Percentiles rank a stretch among this genome's conserved stretches.
Evolutionary conservation across 2,329 filamentous ascomycete species (phyloP).

Genomic region (Stemphylium beticola): DNA sequence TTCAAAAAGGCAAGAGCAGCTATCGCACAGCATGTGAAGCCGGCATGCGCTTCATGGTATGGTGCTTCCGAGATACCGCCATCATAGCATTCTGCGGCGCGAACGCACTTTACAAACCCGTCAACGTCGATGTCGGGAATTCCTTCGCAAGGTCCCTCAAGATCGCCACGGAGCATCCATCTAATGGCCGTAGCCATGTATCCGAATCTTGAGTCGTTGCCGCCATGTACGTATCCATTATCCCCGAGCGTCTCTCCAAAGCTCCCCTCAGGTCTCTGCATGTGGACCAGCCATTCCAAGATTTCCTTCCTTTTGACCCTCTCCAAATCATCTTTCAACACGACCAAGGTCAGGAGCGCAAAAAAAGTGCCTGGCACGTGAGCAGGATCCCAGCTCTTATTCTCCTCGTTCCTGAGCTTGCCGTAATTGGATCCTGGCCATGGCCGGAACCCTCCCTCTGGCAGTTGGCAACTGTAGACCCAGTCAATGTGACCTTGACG

Average conservation of each 20-base stretch:
- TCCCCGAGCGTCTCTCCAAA: conserved; percentile 82
- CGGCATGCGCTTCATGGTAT: conserved; percentile 84
- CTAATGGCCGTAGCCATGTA: conserved; percentile 83
- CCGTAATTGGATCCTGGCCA: conserved; percentile 72
- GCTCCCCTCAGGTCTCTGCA: conserved; percentile 86
- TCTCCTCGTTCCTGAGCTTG: conserved; percentile 56
- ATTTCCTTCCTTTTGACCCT: conserved; percentile 72
- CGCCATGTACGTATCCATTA: conserved; percentile 70
- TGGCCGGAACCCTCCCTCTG: conserved; percentile 85
- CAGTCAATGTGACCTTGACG: conserved; percentile 68
- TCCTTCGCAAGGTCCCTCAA: conserved; percentile 60
- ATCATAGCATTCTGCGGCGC: conserved; percentile 75
- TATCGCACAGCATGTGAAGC: conserved; percentile 89
- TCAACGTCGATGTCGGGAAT: conserved; percentile 78
- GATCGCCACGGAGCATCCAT: conserved; percentile 74
- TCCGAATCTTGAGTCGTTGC: conserved; percentile 84
- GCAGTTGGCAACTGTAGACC: conserved; percentile 87
- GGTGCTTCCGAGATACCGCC: conserved; percentile 81
- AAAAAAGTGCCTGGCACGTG: conserved; percentile 91
- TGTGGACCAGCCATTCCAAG: conserved; percentile 72
- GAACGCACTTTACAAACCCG: conserved; percentile 72
- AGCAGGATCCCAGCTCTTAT: conserved; percentile 71
- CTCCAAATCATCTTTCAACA: conserved; percentile 65
- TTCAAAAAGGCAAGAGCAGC: conserved; percentile 78
- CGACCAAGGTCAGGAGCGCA: conserved; percentile 75